A percentile compares a stretch with the other conserved stretches of the same genome.
Conservation (phyloP, 148 eudicot genomes). For the Talinum fruticosum region DNA sequence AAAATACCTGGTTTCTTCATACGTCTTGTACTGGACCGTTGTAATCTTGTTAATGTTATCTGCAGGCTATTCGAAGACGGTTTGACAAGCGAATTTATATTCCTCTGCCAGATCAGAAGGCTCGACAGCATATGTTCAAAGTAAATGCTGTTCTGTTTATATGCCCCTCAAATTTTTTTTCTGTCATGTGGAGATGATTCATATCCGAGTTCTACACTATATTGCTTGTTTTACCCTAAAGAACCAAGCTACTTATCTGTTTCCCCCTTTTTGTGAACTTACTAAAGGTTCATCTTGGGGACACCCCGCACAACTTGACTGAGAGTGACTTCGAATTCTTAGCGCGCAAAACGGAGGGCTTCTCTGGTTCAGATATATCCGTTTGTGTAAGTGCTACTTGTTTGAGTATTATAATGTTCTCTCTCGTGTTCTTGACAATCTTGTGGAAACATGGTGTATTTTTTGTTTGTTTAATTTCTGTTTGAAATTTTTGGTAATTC, state of each 20-base stretch:
- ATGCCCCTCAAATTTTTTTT: background rate
- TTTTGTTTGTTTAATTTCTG: background rate
- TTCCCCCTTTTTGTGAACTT: constrained; percentile 10
- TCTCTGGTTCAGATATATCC: constrained; percentile 93
- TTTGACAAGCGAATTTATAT: constrained; percentile 98
- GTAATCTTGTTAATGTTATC: constrained; percentile 16
- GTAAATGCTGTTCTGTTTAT: constrained; percentile 32
- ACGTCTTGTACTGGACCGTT: background rate
- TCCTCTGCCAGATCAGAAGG: constrained; percentile 92
- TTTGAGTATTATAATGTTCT: background rate
- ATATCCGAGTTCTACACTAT: background rate
- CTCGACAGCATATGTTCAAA: constrained; percentile 96
- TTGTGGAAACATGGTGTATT: background rate
- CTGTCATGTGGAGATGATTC: background rate
- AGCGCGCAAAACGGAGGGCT: constrained; percentile 82
- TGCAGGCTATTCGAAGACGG: constrained; percentile 87
- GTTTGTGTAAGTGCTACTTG: constrained; percentile 77
- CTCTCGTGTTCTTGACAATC: background rate
- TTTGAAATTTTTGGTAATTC: background rate
- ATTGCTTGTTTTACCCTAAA: background rate
- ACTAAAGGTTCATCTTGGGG: constrained; percentile 92
- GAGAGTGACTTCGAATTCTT: constrained; percentile 83
- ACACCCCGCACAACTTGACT: constrained; percentile 81
- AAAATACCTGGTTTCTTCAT: background rate
- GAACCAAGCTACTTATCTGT: constrained; percentile 1